Evolutionary conservation across 345 rosid genomes (phyloP).

Genomic region (Syzygium grande): DNA sequence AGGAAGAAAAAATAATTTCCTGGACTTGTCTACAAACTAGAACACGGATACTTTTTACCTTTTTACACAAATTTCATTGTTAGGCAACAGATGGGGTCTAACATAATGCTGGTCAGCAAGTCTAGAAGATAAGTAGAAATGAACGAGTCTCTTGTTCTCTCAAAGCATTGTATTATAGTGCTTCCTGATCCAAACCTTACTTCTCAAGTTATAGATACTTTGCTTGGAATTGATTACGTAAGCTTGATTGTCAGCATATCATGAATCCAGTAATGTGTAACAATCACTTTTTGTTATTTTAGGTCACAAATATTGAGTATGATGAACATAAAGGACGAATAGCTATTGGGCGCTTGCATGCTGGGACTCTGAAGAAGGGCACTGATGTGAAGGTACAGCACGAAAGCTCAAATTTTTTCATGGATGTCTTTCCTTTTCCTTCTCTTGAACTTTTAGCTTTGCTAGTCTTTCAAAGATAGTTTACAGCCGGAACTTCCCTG

Average conservation of each 20-base stretch:
- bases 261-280: background rate
- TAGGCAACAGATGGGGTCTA: background rate
- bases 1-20: background rate
- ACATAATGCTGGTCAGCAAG: background rate
- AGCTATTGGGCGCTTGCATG: slow-evolving; percentile 95
- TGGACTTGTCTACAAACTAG: background rate
- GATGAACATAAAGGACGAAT: slow-evolving; percentile 98
- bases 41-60: background rate
- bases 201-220: background rate
- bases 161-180: background rate
- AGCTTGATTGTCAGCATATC: background rate
- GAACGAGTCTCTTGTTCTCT: background rate
- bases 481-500: background rate
- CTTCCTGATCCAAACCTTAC: background rate
- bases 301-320: slow-evolving; percentile 91
- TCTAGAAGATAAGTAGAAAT: background rate
- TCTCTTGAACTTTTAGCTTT: background rate
- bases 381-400: slow-evolving; percentile 80
- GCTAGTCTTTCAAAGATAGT: background rate
- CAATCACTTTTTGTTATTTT: background rate
- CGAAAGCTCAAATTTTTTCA: slow-evolving; percentile 3
- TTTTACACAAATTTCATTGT: background rate
- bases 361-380: slow-evolving; percentile 74
- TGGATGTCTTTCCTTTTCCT: background rate
- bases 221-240: background rate